Percentiles rank a stretch among this genome's conserved stretches.
Evolutionary conservation across 2,329 filamentous ascomycete species (phyloP).

Genomic region (Aspergillaceae sp.): DNA sequence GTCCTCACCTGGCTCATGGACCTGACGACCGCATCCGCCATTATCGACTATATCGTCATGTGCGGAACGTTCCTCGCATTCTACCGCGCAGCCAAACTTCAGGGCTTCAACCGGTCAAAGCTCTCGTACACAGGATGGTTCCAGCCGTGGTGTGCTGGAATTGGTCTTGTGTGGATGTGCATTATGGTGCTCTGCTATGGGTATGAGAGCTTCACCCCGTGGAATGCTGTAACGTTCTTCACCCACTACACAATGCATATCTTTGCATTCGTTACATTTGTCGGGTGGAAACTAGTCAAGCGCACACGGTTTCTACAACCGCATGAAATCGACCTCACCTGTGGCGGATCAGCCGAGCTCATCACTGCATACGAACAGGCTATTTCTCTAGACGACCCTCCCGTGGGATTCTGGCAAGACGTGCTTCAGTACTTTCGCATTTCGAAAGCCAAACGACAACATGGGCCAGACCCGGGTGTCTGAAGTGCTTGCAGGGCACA

Average conservation of each 20-base stretch:
- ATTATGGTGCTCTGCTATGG: constrained; percentile 3
- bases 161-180: not conserved
- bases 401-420: no score
- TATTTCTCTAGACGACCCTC: no score
- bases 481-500: no score
- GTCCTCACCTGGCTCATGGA: no score
- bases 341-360: not conserved
- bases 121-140: constrained; percentile 50
- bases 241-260: constrained; percentile 2
- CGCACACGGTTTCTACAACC: not conserved
- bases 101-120: constrained; percentile 33
- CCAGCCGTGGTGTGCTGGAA: constrained; percentile 46
- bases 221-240: constrained; percentile 1
- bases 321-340: constrained; percentile 1
- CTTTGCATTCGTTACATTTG: not conserved
- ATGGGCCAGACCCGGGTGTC: no score
- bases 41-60: constrained; percentile 53
- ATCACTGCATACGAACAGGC: no score
- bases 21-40: not conserved
- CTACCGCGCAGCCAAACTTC: constrained; percentile 36
- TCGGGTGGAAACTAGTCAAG: constrained; percentile 1
- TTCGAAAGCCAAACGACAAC: no score
- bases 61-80: constrained; percentile 48
- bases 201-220: constrained; percentile 1
- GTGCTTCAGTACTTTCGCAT: no score